Evolutionary conservation across 148 eudicot species (phyloP).

Genomic region (Euryodendron excelsum): DNA sequence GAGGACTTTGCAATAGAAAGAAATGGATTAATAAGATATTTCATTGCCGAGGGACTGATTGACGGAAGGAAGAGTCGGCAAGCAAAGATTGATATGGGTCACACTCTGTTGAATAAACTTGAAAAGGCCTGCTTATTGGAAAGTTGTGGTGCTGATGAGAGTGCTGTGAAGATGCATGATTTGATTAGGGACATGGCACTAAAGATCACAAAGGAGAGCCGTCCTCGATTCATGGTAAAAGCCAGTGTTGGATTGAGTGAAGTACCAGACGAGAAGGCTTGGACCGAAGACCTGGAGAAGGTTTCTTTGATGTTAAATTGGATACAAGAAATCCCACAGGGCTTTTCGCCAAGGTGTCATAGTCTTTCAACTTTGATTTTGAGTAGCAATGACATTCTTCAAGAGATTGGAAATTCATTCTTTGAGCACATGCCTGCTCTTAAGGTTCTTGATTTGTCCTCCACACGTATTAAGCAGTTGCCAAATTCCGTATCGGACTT

Average conservation of each 20-base stretch:
- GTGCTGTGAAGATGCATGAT: constrained; percentile 18
- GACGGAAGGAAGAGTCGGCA: constrained; percentile 9
- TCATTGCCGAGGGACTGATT: constrained; percentile 30
- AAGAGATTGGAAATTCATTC: constrained; percentile 1
- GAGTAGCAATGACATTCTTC: neutral
- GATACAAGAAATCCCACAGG: neutral
- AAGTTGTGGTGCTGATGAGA: neutral
- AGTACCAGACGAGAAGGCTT: constrained; percentile 12
- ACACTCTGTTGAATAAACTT: constrained; percentile 28
- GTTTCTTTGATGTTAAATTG: constrained; percentile 17
- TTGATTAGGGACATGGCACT: constrained; percentile 14
- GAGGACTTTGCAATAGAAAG: constrained; percentile 16
- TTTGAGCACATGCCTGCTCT: constrained; percentile 20
- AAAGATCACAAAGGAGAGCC: neutral
- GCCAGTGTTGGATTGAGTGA: neutral
- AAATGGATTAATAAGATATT: constrained; percentile 11
- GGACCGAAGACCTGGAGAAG: constrained; percentile 25
- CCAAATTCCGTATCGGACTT: constrained; percentile 6
- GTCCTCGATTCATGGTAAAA: constrained; percentile 14
- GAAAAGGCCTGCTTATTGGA: constrained; percentile 14
- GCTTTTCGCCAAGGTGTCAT: neutral
- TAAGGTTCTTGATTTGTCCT: constrained; percentile 23
- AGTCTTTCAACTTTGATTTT: constrained; percentile 19
- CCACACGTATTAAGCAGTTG: neutral
- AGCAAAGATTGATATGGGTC: constrained; percentile 18